Base-by-base conservation (phyloP, 495 filamentous ascomycete species). In the Hypoxylon fragiforme region DNA sequence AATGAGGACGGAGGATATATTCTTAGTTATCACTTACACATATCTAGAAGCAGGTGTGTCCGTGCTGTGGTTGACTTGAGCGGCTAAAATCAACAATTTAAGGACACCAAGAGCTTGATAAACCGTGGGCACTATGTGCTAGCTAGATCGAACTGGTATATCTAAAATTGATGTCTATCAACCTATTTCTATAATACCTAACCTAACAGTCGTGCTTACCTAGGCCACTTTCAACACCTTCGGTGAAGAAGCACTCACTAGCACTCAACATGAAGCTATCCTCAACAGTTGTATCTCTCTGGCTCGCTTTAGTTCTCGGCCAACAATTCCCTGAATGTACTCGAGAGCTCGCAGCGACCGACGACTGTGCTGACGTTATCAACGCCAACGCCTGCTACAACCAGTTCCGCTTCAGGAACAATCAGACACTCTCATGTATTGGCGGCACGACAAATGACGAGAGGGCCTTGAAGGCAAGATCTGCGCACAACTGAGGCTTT, bases 371-470 rank as follows among this genome's bases (percentile, higher is more conserved):
- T 16, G 69, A 66, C 20, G 73, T 76, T 37, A 70, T 73, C 44
- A 65, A 73, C 34, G 69, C 73, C 19, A 70, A 67, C 37, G 73
- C 73, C 16, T 76, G 73, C 57, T 76, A 76, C 51, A 76, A 76
- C 54, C 59, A 74, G 57, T 74, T 66, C 56, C 51, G 70, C 2
- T 76, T 68, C 46, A 51, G 20, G 13, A 48, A 65, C 53, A 55
- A 67, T 2, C 69, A 68, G 31, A 74, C 73, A 5, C 51, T 76
- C 9, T 49, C 61, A 0, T 76, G 73, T 43, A 74, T 76, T 36
- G 69, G 69, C 5, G 73, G 69, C 3, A 64, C 40, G 7, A 62
- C 69, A 22, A 66, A 73, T 18, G 45, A 69, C 7, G 70, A 69
- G 7, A 57, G 62, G 42, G 58, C 61, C 3, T 34, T 51, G 36